Percentiles rank a stretch among this genome's conserved stretches.
These are phyloP conservation scores for Diaporthe sp. DNA, from an alignment of 2,329 filamentous ascomycete genomes.

Conservation along the genomic window DNA sequence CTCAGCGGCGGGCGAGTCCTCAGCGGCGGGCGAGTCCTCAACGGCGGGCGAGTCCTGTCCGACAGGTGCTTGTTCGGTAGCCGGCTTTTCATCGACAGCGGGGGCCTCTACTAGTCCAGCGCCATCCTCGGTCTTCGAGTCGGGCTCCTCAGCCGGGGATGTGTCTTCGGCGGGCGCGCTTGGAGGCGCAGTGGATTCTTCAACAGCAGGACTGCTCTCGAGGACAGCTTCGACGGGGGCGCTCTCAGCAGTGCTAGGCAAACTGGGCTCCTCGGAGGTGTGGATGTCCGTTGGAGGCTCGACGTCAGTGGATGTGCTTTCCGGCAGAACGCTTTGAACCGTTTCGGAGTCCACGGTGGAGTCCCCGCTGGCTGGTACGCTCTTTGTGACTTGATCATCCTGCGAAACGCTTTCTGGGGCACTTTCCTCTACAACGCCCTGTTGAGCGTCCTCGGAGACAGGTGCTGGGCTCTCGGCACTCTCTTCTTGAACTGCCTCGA, in stretches of 20 bases:
- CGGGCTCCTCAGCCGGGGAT: not conserved
- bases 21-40: not conserved
- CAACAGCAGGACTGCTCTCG: not conserved
- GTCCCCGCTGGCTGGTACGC: constrained; percentile 3
- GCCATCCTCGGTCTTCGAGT: not conserved
- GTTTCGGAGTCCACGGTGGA: not conserved
- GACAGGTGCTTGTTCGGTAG: not conserved
- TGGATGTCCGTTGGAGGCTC: not conserved
- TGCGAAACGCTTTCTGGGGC: not conserved
- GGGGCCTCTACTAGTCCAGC: not conserved
- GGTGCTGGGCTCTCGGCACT: not conserved
- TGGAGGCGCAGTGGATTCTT: not conserved
- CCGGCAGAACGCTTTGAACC: not conserved
- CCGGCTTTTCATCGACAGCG: not conserved
- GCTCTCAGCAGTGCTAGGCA: not conserved
- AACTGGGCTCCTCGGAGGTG: not conserved
- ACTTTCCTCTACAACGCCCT: not conserved
- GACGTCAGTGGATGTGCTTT: not conserved
- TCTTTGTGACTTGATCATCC: not conserved
- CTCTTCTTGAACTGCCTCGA: not conserved
- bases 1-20: not conserved
- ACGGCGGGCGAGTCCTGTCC: not conserved
- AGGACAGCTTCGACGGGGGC: not conserved
- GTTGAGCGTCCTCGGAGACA: not conserved
- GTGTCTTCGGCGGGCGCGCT: not conserved